Base-by-base conservation (phyloP, 768 basidiomycete species). In the Collybiopsis confluens region DNA sequence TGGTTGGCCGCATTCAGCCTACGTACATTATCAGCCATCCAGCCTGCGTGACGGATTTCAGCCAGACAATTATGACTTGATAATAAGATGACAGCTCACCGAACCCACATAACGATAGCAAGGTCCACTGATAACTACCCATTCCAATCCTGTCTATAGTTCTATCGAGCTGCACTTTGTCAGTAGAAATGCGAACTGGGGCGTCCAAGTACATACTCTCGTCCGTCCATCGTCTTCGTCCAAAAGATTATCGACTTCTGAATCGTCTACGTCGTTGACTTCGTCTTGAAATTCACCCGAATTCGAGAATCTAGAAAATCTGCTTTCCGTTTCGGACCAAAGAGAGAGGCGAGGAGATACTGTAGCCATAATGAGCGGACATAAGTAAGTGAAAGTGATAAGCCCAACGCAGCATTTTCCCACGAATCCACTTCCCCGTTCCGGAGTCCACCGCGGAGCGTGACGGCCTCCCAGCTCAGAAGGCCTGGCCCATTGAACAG, bases 61-160 rank as follows among this genome's bases (percentile, higher is more conserved):
- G 45, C 23, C 21, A 33, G 18, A 45, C 20, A 38, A n/a, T 36
- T 59, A 40, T 52, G 53, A 5, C 23, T 11, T 42, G 37, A 11
- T 16, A 21, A 56, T 38, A 26, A 26, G n/a, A 26, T 24, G 37
- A 45, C 20, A 1, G 73, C 90, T 65, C 71, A 92, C 92, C 90
- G 59, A 92, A 89, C 41, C 92, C 92, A 72, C 93, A 96, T 10
- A 95, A 69, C 16, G 88, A 89, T 42, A 93, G 63, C 38, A 92
- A 68, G 4, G 81, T 81, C 90, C 88, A 91, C 61, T 93, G 91
- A 59, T 92, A 92, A 52, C 79, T 85, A 65, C 90, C 92, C 92
- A 96, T 91, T 26, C 92, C 92, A 63, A 95, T 93, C 37, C 83
- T 79, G 64, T 93, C 91, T 68, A 95, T 92, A 1, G 92, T 93